phyloP scores from a whole-genome alignment of 345 rosid species.

The Boechera stricta region DNA sequence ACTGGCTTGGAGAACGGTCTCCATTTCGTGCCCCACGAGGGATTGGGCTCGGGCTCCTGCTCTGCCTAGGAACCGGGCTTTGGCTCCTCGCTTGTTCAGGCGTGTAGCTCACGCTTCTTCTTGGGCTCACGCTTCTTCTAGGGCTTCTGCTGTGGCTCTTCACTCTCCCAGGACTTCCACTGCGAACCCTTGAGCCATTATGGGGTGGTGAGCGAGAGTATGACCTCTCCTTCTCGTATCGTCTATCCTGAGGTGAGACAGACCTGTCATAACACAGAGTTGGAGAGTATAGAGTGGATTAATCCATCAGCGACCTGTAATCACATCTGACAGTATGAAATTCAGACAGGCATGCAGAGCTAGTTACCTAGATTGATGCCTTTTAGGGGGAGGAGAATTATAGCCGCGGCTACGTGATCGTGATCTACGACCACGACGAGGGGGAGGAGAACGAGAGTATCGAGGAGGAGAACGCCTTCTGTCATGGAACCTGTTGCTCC shows the following conservation, averaged over 20 bases:
- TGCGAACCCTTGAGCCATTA: conserved; percentile 69
- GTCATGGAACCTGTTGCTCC: conserved; percentile 58
- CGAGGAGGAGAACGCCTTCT: conserved; percentile 70
- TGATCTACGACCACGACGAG: conserved; percentile 67
- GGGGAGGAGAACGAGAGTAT: conserved; percentile 76
- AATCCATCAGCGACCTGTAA: conserved; percentile 17
- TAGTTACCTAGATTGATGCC: conserved; percentile 67
- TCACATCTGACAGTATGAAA: neutral
- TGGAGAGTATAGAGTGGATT: neutral
- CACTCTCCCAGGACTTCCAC: conserved; percentile 60
- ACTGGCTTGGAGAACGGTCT: conserved; percentile 76
- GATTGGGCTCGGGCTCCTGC: conserved; percentile 50
- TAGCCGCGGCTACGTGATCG: conserved; percentile 68
- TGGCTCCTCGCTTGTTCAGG: conserved; percentile 55
- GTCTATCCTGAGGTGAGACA: conserved; percentile 63
- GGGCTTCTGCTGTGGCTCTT: conserved; percentile 51
- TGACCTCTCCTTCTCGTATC: conserved; percentile 58
- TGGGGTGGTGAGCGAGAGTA: conserved; percentile 77
- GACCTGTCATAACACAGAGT: conserved; percentile 57
- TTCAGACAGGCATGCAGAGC: neutral
- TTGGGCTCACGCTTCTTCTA: conserved; percentile 47
- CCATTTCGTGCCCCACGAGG: conserved; percentile 47
- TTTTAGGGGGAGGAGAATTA: conserved; percentile 64
- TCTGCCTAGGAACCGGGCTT: conserved; percentile 51
- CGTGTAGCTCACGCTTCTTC: conserved; percentile 52